Conservation (phyloP, 2,329 filamentous ascomycete species). For the Alternaria alternata region DNA sequence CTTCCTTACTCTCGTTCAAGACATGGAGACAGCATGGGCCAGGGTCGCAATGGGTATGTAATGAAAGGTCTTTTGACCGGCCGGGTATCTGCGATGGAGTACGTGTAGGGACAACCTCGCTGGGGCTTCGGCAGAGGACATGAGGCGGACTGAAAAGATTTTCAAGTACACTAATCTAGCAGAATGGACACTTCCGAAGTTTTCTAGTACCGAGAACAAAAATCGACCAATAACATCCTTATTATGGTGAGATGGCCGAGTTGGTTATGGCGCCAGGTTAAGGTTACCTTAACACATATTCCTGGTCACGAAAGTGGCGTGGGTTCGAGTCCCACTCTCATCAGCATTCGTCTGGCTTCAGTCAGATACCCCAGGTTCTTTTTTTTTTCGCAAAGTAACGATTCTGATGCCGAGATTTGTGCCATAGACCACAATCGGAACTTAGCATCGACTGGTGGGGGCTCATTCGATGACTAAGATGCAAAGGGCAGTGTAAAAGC, state of each 20-base stretch:
- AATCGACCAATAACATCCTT: too few species aligned
- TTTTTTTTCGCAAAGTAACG: neutral
- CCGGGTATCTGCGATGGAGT: neutral
- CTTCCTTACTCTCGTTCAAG: slow-evolving; percentile 61
- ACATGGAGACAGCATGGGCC: slow-evolving; percentile 60
- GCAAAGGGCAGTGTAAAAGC: too few species aligned
- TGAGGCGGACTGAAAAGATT: neutral
- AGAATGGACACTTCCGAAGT: neutral
- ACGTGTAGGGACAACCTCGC: slow-evolving; percentile 5
- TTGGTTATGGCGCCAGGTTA: slow-evolving; percentile 48
- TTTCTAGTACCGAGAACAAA: too few species aligned
- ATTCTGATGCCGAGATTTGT: too few species aligned
- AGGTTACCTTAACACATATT: slow-evolving; percentile 35
- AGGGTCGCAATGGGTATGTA: slow-evolving; percentile 31
- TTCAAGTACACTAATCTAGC: neutral
- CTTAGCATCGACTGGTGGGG: too few species aligned
- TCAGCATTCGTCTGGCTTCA: slow-evolving; percentile 45
- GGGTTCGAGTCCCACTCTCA: slow-evolving; percentile 53
- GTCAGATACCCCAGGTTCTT: neutral
- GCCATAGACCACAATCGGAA: too few species aligned
- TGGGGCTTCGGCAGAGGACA: neutral
- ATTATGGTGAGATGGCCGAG: slow-evolving; percentile 24
- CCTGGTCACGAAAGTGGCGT: slow-evolving; percentile 53
- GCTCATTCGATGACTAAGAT: too few species aligned
- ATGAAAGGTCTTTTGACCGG: neutral